Evolutionary conservation across 2,329 filamentous ascomycete genomes (phyloP).

Genomic region (Alternaria sp.): DNA sequence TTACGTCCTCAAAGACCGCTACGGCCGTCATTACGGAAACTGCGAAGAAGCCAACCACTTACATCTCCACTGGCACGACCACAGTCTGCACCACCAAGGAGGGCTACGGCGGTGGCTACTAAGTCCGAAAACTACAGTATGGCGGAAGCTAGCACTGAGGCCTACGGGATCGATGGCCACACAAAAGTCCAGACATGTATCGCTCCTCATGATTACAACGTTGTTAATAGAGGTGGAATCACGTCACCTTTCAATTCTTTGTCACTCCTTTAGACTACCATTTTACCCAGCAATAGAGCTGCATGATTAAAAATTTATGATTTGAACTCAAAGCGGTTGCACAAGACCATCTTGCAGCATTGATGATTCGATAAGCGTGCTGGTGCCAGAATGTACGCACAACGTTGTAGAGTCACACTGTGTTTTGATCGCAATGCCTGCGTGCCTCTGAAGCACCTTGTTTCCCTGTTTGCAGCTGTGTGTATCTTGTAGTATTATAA

Average conservation of each 20-base stretch:
- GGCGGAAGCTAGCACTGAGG: not conserved
- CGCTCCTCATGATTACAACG: not conserved
- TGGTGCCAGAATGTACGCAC: not conserved
- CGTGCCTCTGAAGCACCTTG: not conserved
- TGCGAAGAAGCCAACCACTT: slow-evolving; percentile 27
- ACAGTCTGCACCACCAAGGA: slow-evolving; percentile 30
- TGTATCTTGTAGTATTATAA: not conserved
- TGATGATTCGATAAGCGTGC: not conserved
- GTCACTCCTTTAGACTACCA: slow-evolving; percentile 5
- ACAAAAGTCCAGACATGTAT: not conserved
- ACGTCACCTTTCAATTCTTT: not conserved
- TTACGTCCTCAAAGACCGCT: slow-evolving; percentile 18
- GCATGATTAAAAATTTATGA: not conserved
- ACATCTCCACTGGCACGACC: slow-evolving; percentile 27
- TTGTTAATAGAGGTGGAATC: not conserved
- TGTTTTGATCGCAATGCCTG: not conserved
- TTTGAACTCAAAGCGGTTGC: not conserved
- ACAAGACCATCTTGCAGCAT: not conserved
- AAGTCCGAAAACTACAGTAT: not conserved
- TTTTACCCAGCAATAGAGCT: not conserved
- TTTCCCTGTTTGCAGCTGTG: not conserved
- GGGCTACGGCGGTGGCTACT: slow-evolving; percentile 14
- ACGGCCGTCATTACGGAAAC: slow-evolving; percentile 27
- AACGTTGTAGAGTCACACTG: not conserved
- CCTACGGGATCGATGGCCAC: not conserved